Conservation (phyloP, 140 eudicot species). For the Ambrosia hybrid region DNA sequence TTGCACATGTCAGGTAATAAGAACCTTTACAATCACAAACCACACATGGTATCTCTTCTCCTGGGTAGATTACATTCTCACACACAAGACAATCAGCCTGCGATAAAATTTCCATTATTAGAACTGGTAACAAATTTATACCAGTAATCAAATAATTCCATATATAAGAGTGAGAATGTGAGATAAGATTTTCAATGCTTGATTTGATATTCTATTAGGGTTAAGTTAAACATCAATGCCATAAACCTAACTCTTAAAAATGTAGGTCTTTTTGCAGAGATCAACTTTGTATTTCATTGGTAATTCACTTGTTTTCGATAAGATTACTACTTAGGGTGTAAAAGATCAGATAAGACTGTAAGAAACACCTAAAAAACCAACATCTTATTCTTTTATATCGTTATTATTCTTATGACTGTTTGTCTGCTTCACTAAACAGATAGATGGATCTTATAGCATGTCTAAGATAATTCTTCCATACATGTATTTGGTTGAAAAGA, state of each 20-base stretch:
- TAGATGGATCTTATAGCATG: background rate
- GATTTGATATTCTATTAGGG: too few species aligned
- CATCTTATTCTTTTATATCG: too few species aligned
- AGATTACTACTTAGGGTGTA: background rate
- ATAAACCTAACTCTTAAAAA: too few species aligned
- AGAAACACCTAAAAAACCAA: too few species aligned
- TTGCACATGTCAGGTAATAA: slow-evolving; percentile 68
- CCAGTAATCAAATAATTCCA: background rate
- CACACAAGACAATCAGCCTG: slow-evolving; percentile 57
- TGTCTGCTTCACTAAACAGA: background rate
- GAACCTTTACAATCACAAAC: slow-evolving; percentile 64
- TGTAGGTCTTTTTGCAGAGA: too few species aligned
- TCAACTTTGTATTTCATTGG: background rate
- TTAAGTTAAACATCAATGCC: too few species aligned
- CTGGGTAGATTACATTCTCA: slow-evolving; percentile 58
- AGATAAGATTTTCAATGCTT: too few species aligned
- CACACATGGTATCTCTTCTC: slow-evolving; percentile 58
- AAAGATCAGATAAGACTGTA: too few species aligned
- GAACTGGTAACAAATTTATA: background rate
- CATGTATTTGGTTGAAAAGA: background rate
- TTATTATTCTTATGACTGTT: too few species aligned
- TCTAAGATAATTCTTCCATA: background rate
- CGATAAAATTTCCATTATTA: too few species aligned
- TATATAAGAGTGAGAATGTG: too few species aligned
- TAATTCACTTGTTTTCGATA: background rate